Conservation (phyloP, 2,329 filamentous ascomycete genomes). For the Penicillium brevicompactum region DNA sequence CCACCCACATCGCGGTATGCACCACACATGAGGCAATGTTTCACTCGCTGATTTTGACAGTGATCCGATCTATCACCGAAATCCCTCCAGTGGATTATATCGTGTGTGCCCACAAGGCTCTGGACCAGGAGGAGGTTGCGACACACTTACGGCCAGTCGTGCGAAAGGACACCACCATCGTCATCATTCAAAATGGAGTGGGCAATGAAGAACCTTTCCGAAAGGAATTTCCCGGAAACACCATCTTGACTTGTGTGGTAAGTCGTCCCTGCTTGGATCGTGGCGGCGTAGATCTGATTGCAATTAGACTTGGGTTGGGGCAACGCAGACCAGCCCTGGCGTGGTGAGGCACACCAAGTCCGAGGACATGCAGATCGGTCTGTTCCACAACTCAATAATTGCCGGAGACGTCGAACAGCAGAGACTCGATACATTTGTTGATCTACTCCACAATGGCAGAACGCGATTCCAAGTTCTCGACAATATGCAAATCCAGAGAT, state of each 20-base stretch:
- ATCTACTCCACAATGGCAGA: conserved; percentile 44
- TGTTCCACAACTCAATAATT: conserved; percentile 47
- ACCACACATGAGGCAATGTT: neutral
- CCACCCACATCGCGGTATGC: conserved; percentile 37
- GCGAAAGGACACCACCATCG: conserved; percentile 39
- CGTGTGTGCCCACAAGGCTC: conserved; percentile 46
- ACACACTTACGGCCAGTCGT: conserved; percentile 39
- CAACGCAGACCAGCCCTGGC: conserved; percentile 53
- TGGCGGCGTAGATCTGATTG: neutral
- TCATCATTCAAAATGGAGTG: conserved; percentile 46
- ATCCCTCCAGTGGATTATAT: conserved; percentile 37
- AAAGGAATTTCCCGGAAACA: conserved; percentile 29
- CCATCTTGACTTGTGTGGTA: conserved; percentile 47
- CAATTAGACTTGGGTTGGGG: conserved; percentile 50
- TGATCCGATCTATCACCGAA: conserved; percentile 43
- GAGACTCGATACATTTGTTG: conserved; percentile 46
- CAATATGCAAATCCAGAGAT: conserved; percentile 41
- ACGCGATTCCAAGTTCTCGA: conserved; percentile 41
- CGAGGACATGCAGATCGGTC: conserved; percentile 59
- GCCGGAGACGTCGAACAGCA: conserved; percentile 35
- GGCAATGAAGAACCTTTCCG: conserved; percentile 46
- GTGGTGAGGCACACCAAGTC: conserved; percentile 53
- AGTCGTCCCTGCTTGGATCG: conserved; percentile 18
- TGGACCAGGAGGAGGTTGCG: conserved; percentile 44
- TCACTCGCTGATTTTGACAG: conserved; percentile 19